A percentile compares a stretch with the other conserved stretches of the same genome.
Conservation (phyloP, 2,329 filamentous ascomycete genomes). For the Dactylellina haptotyla region DNA sequence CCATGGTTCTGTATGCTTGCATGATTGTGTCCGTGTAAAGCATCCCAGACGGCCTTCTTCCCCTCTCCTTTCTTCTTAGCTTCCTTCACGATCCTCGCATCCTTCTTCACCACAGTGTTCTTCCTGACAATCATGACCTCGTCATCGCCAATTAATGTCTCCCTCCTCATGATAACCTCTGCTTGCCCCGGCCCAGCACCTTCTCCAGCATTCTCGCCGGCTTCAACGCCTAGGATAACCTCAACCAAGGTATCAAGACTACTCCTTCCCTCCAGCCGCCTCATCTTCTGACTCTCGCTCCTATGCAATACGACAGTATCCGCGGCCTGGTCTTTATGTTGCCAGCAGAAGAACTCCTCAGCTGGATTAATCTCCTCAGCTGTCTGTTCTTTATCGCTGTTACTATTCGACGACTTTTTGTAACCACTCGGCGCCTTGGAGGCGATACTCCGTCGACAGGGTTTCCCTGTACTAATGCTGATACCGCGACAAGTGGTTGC, state of each 20-base stretch:
- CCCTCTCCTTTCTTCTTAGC: constrained; percentile 30
- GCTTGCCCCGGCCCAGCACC: constrained; percentile 54
- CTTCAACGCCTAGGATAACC: constrained; percentile 53
- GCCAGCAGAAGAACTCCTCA: constrained; percentile 85
- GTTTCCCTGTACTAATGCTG: constrained; percentile 76
- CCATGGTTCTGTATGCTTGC: neutral
- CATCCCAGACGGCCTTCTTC: constrained; percentile 38
- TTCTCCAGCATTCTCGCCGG: constrained; percentile 58
- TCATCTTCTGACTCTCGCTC: constrained; percentile 61
- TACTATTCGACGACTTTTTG: constrained; percentile 58
- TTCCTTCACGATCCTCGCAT: constrained; percentile 51
- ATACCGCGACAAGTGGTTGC: constrained; percentile 87
- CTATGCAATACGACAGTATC: constrained; percentile 63
- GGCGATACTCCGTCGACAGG: constrained; percentile 79
- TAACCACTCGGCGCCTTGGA: constrained; percentile 60
- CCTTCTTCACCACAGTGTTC: constrained; percentile 53
- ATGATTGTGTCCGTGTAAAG: constrained; percentile 28
- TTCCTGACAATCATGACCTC: constrained; percentile 55
- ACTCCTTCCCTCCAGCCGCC: constrained; percentile 71
- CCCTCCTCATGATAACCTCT: constrained; percentile 56
- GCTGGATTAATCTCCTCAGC: constrained; percentile 66
- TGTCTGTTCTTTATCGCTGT: constrained; percentile 57
- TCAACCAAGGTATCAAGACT: constrained; percentile 86
- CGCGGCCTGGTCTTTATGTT: constrained; percentile 87
- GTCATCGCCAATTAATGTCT: constrained; percentile 55